These are phyloP conservation scores for Leptomonas seymouri DNA, from an alignment of 208 protist genomes.

Conservation along the genomic window DNA sequence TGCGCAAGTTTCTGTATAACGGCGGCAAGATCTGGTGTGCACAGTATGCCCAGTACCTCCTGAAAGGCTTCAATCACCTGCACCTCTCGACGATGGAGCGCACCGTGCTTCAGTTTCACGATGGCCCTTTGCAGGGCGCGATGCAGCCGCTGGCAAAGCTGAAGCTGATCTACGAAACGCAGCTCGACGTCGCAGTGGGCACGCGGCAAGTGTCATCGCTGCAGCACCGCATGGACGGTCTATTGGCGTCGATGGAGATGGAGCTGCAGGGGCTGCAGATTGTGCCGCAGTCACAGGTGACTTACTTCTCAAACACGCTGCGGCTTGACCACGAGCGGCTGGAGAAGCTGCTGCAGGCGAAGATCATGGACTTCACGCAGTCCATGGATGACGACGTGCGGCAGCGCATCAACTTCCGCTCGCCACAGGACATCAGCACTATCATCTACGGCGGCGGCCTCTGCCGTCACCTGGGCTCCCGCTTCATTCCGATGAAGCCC, in stretches of 20 bases:
- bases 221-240: slow-evolving; percentile 90
- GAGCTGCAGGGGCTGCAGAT: slow-evolving; percentile 85
- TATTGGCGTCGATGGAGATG: slow-evolving; percentile 92
- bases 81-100: slow-evolving; percentile 86
- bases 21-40: slow-evolving; percentile 90
- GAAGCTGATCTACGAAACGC: slow-evolving; percentile 88
- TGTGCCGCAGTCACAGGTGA: slow-evolving; percentile 69
- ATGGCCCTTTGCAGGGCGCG: slow-evolving; percentile 53
- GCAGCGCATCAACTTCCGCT: slow-evolving; percentile 85
- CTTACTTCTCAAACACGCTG: slow-evolving; percentile 64
- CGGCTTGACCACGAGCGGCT: slow-evolving; percentile 71
- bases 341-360: slow-evolving; percentile 83
- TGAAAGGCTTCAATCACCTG: slow-evolving; percentile 86
- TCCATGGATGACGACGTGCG: slow-evolving; percentile 88
- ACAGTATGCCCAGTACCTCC: slow-evolving; percentile 93
- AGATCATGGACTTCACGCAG: slow-evolving; percentile 87
- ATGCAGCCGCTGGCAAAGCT: slow-evolving; percentile 83
- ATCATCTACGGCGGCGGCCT: slow-evolving; percentile 90
- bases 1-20: slow-evolving; percentile 75
- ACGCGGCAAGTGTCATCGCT: slow-evolving; percentile 84
- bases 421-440: slow-evolving; percentile 88
- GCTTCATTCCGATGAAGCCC: slow-evolving; percentile 68
- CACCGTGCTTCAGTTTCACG: slow-evolving; percentile 85
- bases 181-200: slow-evolving; percentile 84
- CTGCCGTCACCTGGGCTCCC: slow-evolving; percentile 77